Evolutionary conservation across 306 rosid genomes (phyloP), one percentile per base, ranked within the genome.

Genomic region (Prunus davidiana): DNA sequence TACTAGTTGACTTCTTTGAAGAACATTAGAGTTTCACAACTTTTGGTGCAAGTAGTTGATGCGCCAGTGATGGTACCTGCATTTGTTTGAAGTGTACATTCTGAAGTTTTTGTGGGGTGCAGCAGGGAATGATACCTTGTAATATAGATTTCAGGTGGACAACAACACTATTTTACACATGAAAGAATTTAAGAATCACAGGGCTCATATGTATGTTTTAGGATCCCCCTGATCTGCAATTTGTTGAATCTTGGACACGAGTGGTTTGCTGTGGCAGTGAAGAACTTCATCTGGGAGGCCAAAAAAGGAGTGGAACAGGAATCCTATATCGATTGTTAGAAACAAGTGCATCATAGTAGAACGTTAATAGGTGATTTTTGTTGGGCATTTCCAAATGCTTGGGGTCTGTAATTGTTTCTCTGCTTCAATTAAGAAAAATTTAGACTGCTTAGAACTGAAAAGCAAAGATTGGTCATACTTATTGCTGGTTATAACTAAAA

Each of bases 101-200:
- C 73, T 13, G 14, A 25, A 47, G 13, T 38, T 54, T 13, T 54
- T 19, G 32, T n/a, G 32, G 64, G 75, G 20, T 38, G 45, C 52
- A 34, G 64, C 76, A 16, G 18, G 22, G 15, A 55, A 62, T 56
- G n/a, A 1, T 18, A 72, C 76, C 52, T 56, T 72, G 76, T 72
- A 73, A 58, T 43, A 60, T 58, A 45, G 77, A 43, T 43, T 58
- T 73, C 64, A 58, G 57, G 43, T 58, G 56, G 22, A 13, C 76
- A 45, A 9, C 16, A 24, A 38, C 19, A 73, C 45, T 63, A 69
- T 57, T 34, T 51, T 38, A 60, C 57, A 45, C 1, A 10, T 24
- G 68, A 14, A 30, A 64, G 47, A 64, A 64, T 16, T 9, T 64
- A 32, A 30, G 55, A 20, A 38, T 71, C 50, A n/a, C 14, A 34